Base-by-base conservation (phyloP, 768 basidiomycete species). In the Hygrophorus russula region DNA sequence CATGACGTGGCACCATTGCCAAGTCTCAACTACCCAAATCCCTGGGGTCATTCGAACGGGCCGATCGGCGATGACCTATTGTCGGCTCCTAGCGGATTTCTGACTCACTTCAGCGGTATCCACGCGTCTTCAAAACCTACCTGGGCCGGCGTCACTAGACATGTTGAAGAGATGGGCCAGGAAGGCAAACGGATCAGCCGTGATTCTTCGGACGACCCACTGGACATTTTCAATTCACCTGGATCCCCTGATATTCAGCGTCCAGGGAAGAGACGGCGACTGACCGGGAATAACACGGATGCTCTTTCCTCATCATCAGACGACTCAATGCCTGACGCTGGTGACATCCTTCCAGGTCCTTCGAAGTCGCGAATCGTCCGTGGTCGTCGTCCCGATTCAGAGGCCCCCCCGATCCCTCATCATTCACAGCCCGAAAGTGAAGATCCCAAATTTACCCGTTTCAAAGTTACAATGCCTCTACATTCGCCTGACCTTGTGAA, bases 101-200 rank as follows among this genome's bases (percentile, higher is more conserved):
- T 69, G 12, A 65, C 66, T 40, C 60, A 66, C 41, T 64, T 57
- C 30, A 53, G 49, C 39, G 55, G 62, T 44, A 53, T 63, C 53
- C 59, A 76, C 73, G 74, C 75, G 70, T 71, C 73, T 41, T 68
- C 67, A 52, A 69, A 76, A 53, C 73, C 73, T 51, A 60, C 62
- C 39, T 56, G 59, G 53, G 62, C 56, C 17, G 59, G 53, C n/a
- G 64, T 61, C 48, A 58, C 64, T 28, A 62, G 65, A 42, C 58
- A 62, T 41, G 49, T 60, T 32, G 64, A 62, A 13, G 59, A 63
- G 36, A 57, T 64, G 40, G 70, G 73, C 46, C 74, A 78, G 15
- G 74, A 74, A 12, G 82, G 78, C 46, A 88, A 88, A 64, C 76
- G 76, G 51, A 53, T 76, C 32, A 79, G 85, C 56, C 67, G 66